phyloP scores from a whole-genome alignment of 2,329 filamentous ascomycete genomes.

The Xylaria sp. region DNA sequence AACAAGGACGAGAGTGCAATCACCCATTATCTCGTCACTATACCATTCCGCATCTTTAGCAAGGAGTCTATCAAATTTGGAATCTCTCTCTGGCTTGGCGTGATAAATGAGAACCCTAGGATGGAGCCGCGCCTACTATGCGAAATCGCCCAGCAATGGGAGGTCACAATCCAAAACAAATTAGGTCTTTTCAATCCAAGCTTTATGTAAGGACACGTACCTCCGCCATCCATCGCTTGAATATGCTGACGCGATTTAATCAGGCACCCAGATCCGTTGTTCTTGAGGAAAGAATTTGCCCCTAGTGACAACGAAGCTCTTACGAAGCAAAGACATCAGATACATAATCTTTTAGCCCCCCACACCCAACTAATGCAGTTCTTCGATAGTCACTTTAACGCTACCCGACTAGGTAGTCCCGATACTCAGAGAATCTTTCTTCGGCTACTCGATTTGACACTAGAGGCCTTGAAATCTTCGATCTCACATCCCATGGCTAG shows the following conservation, averaged over 20 bases:
- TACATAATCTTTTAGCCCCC: slow-evolving; percentile 86
- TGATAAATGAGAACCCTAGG: slow-evolving; percentile 93
- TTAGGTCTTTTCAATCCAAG: slow-evolving; percentile 83
- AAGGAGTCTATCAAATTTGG: slow-evolving; percentile 97
- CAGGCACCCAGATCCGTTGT: slow-evolving; percentile 86
- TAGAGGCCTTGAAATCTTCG: slow-evolving; percentile 77
- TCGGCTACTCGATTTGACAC: slow-evolving; percentile 81
- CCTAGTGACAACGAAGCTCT: slow-evolving; percentile 85
- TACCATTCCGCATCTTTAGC: slow-evolving; percentile 92
- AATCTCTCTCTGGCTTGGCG: slow-evolving; percentile 94
- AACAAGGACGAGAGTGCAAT: slow-evolving; percentile 80
- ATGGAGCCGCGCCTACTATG: slow-evolving; percentile 87
- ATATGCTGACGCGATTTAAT: slow-evolving; percentile 54
- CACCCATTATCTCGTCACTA: slow-evolving; percentile 86
- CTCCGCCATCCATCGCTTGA: neutral
- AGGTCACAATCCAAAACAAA: slow-evolving; percentile 79
- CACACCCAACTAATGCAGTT: slow-evolving; percentile 90
- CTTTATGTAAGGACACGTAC: slow-evolving; percentile 64
- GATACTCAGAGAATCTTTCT: slow-evolving; percentile 86
- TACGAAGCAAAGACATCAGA: slow-evolving; percentile 78
- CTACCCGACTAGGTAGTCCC: slow-evolving; percentile 84
- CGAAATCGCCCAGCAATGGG: slow-evolving; percentile 92
- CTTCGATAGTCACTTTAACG: slow-evolving; percentile 93
- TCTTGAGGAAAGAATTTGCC: slow-evolving; percentile 89
- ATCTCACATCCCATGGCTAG: slow-evolving; percentile 86